A percentile compares a stretch with the other conserved stretches of the same genome.
phyloP scores from a whole-genome alignment of 2,329 filamentous ascomycete genomes.

The Thermoascus crustaceus region DNA sequence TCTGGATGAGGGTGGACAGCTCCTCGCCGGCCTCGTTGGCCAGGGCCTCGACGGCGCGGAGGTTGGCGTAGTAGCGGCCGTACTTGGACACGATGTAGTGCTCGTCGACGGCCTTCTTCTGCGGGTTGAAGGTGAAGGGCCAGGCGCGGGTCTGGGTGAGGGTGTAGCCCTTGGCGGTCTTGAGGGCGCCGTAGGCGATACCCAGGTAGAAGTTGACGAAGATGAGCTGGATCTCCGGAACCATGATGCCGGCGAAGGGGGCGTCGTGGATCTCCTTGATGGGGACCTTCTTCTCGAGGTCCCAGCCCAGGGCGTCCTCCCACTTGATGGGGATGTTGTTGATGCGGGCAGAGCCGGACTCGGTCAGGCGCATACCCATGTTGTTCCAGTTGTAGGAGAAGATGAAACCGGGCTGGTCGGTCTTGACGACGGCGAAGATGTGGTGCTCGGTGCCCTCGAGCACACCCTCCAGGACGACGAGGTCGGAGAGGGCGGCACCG shows the following conservation, averaged over 20 bases:
- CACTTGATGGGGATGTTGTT: conserved; percentile 50
- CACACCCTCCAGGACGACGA: conserved; percentile 58
- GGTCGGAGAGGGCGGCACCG: conserved; percentile 57
- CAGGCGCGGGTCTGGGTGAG: conserved; percentile 50
- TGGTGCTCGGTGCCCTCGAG: conserved; percentile 51
- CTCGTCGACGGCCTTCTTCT: conserved; percentile 51
- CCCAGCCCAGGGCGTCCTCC: conserved; percentile 56
- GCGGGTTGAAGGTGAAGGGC: conserved; percentile 57
- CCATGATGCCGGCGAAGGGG: neutral
- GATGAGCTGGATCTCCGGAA: conserved; percentile 52
- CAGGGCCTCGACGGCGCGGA: conserved; percentile 52
- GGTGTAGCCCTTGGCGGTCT: conserved; percentile 51
- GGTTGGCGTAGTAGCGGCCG: conserved; percentile 55
- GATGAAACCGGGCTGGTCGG: conserved; percentile 49
- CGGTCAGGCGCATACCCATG: conserved; percentile 54
- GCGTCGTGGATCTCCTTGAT: conserved; percentile 26
- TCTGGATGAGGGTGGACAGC: conserved; percentile 40
- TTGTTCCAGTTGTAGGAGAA: conserved; percentile 56
- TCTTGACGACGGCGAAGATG: conserved; percentile 55
- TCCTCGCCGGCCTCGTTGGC: conserved; percentile 49
- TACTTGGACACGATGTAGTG: conserved; percentile 59
- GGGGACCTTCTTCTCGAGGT: conserved; percentile 42
- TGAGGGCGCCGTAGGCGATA: conserved; percentile 52
- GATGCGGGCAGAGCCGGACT: conserved; percentile 56
- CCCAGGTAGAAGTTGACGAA: conserved; percentile 60